Conservation (phyloP, 345 rosid genomes). For the Hypericum perforatum region DNA sequence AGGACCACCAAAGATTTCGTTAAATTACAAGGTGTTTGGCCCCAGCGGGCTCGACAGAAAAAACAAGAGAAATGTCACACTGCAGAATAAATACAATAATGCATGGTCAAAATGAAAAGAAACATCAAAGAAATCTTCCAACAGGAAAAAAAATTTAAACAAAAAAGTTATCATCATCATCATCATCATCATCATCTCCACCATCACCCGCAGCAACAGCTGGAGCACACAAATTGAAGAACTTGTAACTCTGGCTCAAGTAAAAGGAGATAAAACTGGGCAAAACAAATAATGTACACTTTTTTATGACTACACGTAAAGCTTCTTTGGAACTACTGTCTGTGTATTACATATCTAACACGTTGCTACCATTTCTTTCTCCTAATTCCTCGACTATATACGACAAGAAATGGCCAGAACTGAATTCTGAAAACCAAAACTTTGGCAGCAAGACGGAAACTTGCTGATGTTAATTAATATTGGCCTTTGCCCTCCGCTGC, state of each 20-base stretch:
- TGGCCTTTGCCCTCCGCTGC: slow-evolving; percentile 14
- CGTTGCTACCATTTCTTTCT: slow-evolving; percentile 14
- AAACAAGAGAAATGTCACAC: too few species aligned
- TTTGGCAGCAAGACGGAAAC: slow-evolving; percentile 18
- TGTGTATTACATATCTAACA: slow-evolving; percentile 19
- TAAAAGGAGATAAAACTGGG: not conserved
- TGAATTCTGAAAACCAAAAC: slow-evolving; percentile 22
- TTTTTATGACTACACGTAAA: slow-evolving; percentile 23
- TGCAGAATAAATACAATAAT: too few species aligned
- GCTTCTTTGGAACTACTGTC: slow-evolving; percentile 15
- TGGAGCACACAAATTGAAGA: not conserved
- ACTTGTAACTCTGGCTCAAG: not conserved
- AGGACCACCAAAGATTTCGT: too few species aligned
- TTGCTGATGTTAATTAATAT: slow-evolving; percentile 24
- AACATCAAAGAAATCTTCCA: too few species aligned
- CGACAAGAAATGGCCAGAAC: slow-evolving; percentile 33
- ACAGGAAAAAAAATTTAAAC: too few species aligned
- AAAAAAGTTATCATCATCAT: too few species aligned
- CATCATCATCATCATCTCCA: too few species aligned
- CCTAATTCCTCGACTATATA: slow-evolving; percentile 39
- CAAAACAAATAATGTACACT: slow-evolving; percentile 77
- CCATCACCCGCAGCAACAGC: too few species aligned
- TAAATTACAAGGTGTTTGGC: too few species aligned
- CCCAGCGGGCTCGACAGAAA: too few species aligned
- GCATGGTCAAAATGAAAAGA: too few species aligned